Percentiles rank a stretch among this genome's conserved stretches.
phyloP scores from a whole-genome alignment of 2,329 filamentous ascomycete species.

The Botrytis deweyae region DNA sequence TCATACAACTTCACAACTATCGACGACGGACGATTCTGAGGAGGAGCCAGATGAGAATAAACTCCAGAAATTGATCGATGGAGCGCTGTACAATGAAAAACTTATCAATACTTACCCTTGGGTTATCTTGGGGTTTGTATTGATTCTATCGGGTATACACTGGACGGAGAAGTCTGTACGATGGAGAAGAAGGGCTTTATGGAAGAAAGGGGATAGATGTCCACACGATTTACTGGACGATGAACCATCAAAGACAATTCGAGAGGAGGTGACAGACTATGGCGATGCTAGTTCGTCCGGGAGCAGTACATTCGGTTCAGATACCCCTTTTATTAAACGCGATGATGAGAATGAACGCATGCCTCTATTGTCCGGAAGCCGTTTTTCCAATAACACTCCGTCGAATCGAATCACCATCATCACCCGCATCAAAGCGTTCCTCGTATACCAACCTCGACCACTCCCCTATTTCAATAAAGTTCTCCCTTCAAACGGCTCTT shows the following conservation, averaged over 20 bases:
- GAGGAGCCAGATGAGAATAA: background rate
- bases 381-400: background rate
- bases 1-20: background rate
- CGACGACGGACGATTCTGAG: background rate
- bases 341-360: conserved; percentile 29
- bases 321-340: conserved; percentile 26
- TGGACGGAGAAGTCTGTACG: conserved; percentile 29
- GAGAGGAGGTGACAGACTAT: conserved; percentile 24
- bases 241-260: conserved; percentile 18
- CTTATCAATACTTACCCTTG: conserved; percentile 13
- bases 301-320: conserved; percentile 31
- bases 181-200: conserved; percentile 28
- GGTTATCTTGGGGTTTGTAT: background rate
- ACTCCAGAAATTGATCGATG: conserved; percentile 16
- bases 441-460: conserved; percentile 58
- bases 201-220: conserved; percentile 20
- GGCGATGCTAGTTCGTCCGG: conserved; percentile 29
- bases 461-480: conserved; percentile 57
- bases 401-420: conserved; percentile 23
- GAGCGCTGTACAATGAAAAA: conserved; percentile 9
- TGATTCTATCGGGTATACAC: conserved; percentile 27
- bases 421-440: conserved; percentile 29
- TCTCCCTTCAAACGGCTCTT: conserved; percentile 57
- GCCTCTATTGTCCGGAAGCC: conserved; percentile 29
- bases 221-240: conserved; percentile 24